Base-by-base conservation (phyloP, 208 protist genomes). In the Acanthamoeba triangularis region DNA sequence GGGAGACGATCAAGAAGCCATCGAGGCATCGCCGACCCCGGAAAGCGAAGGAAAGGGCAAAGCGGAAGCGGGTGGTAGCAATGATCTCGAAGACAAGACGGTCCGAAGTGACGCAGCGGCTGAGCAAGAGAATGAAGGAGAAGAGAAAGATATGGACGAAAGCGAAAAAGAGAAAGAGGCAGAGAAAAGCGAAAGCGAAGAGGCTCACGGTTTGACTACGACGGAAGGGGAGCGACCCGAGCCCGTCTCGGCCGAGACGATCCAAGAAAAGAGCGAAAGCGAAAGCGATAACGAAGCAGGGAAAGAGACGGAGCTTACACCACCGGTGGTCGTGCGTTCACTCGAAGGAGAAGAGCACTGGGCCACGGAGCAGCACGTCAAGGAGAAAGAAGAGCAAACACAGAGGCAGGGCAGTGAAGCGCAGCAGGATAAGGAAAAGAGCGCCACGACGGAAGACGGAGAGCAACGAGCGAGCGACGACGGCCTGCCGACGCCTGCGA, bases 331-430 rank as follows among this genome's bases (percentile, higher is more conserved):
- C 61, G 18, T 0, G 13, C n/a, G 10, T 8, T 91, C 85, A 18
- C n/a, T 91, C 23, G 85, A 91, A 30, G 37, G 35, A 10, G 85
- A 91, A 18, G n/a, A 44, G 49, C 85, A 91, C 56, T 91, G 85
- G 85, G 41, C 54, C 56, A 49, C 59, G 20, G 25, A 91, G 10
- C 56, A 91, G 25, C 85, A 85, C 23, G 69, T 33, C 23, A 69
- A 16, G 16, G 33, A 23, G 35, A 84, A 90, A 20, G 13, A 90
- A 49, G 54, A 90, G 82, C 14, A 41, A 20, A 23, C 28, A 11
- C 28, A 90, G 16, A 1, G 7, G 20, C 23, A 90, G 44, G 76
- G 54, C 7, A 25, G 7, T 2, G 65, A 63, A 82, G 35, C 30
- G 59, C 20, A 92, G 23, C 0, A 88, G 28, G 54, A 13, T 1